Percentiles rank a stretch among this genome's conserved stretches.
Evolutionary conservation across 768 basidiomycete genomes (phyloP).

Genomic region (Tricholoma sp.): DNA sequence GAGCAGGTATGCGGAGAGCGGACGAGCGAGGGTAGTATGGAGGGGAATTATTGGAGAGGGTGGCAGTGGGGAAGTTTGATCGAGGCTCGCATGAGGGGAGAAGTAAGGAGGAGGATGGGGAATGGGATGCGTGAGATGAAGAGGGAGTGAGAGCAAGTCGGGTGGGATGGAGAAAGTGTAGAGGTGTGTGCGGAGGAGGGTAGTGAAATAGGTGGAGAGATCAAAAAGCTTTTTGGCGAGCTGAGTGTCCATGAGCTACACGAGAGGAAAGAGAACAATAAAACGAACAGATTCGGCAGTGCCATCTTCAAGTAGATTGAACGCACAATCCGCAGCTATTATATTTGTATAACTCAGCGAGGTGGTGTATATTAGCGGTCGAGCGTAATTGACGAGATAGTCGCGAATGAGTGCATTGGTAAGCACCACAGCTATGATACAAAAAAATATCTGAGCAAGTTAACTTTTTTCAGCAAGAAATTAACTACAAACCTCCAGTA

Average conservation of each 20-base stretch:
- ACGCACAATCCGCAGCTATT: constrained; percentile 68
- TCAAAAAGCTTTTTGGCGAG: constrained; percentile 35
- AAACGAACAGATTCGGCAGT: constrained; percentile 51
- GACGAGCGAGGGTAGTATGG: constrained; percentile 69
- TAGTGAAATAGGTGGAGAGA: constrained; percentile 38
- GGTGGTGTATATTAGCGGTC: constrained; percentile 90
- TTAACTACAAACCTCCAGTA: constrained; percentile 64
- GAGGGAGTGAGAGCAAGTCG: constrained; percentile 32
- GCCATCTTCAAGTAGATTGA: constrained; percentile 72
- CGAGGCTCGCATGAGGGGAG: neutral
- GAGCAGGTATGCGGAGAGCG: constrained; percentile 64
- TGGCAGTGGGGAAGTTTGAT: constrained; percentile 2
- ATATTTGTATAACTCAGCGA: constrained; percentile 73
- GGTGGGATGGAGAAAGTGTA: constrained; percentile 23
- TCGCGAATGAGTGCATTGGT: constrained; percentile 67
- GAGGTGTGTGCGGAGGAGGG: constrained; percentile 27
- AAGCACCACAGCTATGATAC: constrained; percentile 61
- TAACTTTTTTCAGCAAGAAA: neutral
- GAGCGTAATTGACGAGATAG: constrained; percentile 89
- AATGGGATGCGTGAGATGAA: constrained; percentile 20
- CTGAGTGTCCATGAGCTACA: constrained; percentile 9
- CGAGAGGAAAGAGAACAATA: neutral
- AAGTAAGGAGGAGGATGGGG: neutral
- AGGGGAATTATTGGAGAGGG: constrained; percentile 83
- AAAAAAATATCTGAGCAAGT: neutral